Percentiles rank a stretch among this genome's conserved stretches.
Evolutionary conservation across 176 grass and related monocot genomes (phyloP).

Genomic region (Triticum timopheevii): DNA sequence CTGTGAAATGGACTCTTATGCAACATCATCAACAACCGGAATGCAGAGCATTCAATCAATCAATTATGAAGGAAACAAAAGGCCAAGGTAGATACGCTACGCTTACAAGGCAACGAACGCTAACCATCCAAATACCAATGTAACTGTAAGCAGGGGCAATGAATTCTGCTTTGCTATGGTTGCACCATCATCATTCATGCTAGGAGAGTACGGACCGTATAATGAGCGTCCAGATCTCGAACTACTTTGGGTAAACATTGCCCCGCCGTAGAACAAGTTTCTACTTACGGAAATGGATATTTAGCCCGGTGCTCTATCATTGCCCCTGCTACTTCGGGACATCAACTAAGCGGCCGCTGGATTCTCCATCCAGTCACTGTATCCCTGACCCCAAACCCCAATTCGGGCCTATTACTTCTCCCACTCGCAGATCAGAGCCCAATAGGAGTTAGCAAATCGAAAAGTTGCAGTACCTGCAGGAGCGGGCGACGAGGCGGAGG

Average conservation of each 20-base stretch:
- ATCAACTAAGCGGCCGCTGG: background rate
- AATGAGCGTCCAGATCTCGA: slow-evolving; percentile 21
- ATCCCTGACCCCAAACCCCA: background rate
- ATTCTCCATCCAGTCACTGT: background rate
- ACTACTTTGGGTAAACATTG: background rate
- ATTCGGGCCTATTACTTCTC: background rate
- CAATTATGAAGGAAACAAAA: background rate
- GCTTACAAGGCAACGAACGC: background rate
- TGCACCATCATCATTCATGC: background rate
- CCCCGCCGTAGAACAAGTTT: background rate
- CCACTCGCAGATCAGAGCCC: slow-evolving; percentile 9
- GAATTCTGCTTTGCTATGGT: background rate
- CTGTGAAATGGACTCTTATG: slow-evolving; percentile 13
- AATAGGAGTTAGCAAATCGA: background rate
- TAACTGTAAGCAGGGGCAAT: background rate
- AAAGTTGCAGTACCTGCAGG: slow-evolving; percentile 58
- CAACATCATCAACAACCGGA: background rate
- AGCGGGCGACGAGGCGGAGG: slow-evolving; percentile 58
- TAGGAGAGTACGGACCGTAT: background rate
- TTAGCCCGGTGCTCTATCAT: background rate
- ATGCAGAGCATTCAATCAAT: background rate
- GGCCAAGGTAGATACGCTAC: background rate
- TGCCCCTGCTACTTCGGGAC: background rate
- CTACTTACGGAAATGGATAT: slow-evolving; percentile 6
- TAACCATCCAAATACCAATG: background rate